A percentile compares a stretch with the other conserved stretches of the same genome.
Evolutionary conservation across 306 rosid species (phyloP).

Genomic region (Oemleria cerasiformis): DNA sequence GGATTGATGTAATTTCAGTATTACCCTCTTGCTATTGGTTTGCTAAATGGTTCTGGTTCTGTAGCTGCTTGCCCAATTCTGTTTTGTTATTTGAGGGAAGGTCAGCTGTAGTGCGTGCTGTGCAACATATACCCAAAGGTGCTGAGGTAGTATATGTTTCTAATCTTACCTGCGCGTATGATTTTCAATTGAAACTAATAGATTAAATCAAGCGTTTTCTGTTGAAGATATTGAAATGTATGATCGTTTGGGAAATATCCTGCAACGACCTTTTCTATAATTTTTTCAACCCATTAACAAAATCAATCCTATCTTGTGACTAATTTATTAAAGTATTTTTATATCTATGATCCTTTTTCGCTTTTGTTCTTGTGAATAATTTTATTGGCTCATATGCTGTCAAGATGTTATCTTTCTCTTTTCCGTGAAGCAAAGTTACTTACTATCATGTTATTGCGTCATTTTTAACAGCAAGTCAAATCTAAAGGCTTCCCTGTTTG

Average conservation of each 20-base stretch:
- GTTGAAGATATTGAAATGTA: not conserved
- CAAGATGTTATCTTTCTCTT: not conserved
- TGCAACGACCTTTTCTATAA: too few relatives aligned
- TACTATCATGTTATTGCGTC: not conserved
- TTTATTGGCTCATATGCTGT: not conserved
- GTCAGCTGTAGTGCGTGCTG: conserved; percentile 70
- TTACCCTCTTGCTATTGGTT: conserved; percentile 16
- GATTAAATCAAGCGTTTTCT: not conserved
- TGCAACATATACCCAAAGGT: conserved; percentile 63
- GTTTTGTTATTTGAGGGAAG: conserved; percentile 83
- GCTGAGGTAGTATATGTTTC: conserved; percentile 55
- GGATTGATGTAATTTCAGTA: conserved; percentile 6
- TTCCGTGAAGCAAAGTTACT: not conserved
- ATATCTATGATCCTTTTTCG: conserved; percentile 8
- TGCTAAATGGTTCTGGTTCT: conserved; percentile 35
- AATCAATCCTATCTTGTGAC: not conserved
- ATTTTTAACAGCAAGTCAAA: not conserved
- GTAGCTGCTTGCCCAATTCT: conserved; percentile 79
- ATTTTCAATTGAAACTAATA: not conserved
- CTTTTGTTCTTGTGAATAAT: not conserved
- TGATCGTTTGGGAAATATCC: not conserved
- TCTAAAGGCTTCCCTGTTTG: conserved; percentile 23
- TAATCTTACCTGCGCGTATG: not conserved
- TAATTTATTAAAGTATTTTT: not conserved
- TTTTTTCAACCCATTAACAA: not conserved